Conservation (phyloP, 352 stramenopile genomes). For the Globisporangium iwayamae region DNA sequence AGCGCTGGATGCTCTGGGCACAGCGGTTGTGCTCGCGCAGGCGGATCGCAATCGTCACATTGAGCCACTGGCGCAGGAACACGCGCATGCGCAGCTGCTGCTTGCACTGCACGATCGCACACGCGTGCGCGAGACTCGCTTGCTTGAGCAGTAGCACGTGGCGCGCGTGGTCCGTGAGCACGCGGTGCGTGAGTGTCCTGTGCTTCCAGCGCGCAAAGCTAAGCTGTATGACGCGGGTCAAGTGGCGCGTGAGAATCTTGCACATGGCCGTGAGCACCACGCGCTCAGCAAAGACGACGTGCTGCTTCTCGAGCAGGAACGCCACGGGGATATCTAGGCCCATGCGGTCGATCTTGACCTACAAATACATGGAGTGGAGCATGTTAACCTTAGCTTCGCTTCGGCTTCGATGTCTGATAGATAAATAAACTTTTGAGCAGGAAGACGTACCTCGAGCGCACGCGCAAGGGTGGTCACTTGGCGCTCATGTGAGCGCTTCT, state of each 20-base stretch:
- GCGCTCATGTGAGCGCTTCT: neutral
- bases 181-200: slow-evolving; percentile 14
- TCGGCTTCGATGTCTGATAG: neutral
- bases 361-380: neutral
- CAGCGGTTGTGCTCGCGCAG: slow-evolving; percentile 19
- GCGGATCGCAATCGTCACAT: slow-evolving; percentile 13
- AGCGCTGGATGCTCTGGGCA: slow-evolving; percentile 23
- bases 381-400: neutral
- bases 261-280: slow-evolving; percentile 19
- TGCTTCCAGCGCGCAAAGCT: slow-evolving; percentile 20
- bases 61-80: slow-evolving; percentile 16
- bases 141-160: slow-evolving; percentile 17
- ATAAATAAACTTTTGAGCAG: neutral
- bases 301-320: slow-evolving; percentile 22
- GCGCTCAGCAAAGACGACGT: slow-evolving; percentile 22
- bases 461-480: slow-evolving; percentile 3
- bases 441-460: neutral
- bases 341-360: slow-evolving; percentile 14
- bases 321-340: slow-evolving; percentile 18
- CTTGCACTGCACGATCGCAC: slow-evolving; percentile 33
- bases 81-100: slow-evolving; percentile 13
- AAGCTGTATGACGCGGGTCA: slow-evolving; percentile 6
- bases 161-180: slow-evolving; percentile 23
- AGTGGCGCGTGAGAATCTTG: slow-evolving; percentile 12
- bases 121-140: slow-evolving; percentile 32